These are phyloP conservation scores for Hyaloscypha bicolor DNA, from an alignment of 495 filamentous ascomycete genomes.

Conservation along the genomic window DNA sequence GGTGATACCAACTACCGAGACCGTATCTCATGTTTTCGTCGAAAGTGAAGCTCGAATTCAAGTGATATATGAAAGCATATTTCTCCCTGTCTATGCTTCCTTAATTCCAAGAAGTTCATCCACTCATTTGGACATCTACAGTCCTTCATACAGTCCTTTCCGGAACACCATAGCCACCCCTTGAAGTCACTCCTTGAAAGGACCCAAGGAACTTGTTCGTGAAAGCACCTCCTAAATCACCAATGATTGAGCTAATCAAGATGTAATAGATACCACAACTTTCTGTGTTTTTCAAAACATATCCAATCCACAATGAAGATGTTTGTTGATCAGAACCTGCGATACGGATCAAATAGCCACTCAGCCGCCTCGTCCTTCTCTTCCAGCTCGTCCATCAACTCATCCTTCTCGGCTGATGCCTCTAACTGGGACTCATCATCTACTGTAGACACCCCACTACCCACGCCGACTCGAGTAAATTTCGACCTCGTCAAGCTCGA, in stretches of 20 bases:
- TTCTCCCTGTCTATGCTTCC: conserved; percentile 17
- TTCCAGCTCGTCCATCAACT: background rate
- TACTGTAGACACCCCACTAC: background rate
- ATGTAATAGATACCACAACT: background rate
- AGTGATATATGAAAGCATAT: conserved; percentile 15
- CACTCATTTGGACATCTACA: conserved; percentile 16
- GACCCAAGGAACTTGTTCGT: background rate
- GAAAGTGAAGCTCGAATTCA: background rate
- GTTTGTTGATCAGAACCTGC: background rate
- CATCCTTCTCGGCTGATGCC: background rate
- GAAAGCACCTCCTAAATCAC: background rate
- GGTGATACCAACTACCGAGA: conserved; percentile 6
- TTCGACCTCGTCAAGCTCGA: conserved; percentile 9
- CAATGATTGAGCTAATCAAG: background rate
- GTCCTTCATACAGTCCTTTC: conserved; percentile 4
- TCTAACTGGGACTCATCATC: conserved; percentile 9
- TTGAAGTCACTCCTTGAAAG: background rate
- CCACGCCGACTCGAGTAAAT: background rate
- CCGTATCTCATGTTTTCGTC: background rate
- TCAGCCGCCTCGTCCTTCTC: background rate
- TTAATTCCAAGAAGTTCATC: conserved; percentile 11
- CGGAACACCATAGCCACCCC: background rate
- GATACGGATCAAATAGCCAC: background rate
- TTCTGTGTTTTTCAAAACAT: background rate
- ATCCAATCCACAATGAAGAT: background rate